Percentiles rank a stretch among this genome's conserved stretches.
These are phyloP conservation scores for Rhizopogon roseolus DNA, from an alignment of 768 basidiomycete species.

Conservation along the genomic window DNA sequence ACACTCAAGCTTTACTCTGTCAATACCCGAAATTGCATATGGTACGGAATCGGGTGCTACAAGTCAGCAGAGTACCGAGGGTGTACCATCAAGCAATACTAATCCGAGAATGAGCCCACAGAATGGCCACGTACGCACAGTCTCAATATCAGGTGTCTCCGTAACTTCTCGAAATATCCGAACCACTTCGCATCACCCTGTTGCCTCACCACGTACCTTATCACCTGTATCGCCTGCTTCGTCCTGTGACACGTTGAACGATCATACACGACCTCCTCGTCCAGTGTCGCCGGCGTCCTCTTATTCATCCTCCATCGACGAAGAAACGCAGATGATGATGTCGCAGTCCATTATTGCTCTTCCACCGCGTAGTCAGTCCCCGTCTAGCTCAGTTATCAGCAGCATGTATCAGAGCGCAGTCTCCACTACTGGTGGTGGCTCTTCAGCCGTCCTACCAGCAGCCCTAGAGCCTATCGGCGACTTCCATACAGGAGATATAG, in stretches of 20 bases:
- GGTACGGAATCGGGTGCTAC: slow-evolving; percentile 32
- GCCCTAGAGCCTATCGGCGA: neutral
- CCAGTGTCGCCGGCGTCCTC: slow-evolving; percentile 46
- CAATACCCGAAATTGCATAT: slow-evolving; percentile 55
- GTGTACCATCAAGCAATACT: slow-evolving; percentile 12
- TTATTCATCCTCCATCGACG: slow-evolving; percentile 53
- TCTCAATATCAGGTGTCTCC: slow-evolving; percentile 53
- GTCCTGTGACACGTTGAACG: slow-evolving; percentile 9
- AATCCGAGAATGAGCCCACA: slow-evolving; percentile 7
- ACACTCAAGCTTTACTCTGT: slow-evolving; percentile 56
- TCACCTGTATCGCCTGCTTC: slow-evolving; percentile 25
- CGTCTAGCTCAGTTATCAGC: slow-evolving; percentile 44
- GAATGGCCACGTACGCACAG: slow-evolving; percentile 35
- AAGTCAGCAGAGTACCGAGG: slow-evolving; percentile 16
- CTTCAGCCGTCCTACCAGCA: neutral
- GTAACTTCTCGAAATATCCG: slow-evolving; percentile 47
- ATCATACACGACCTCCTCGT: neutral
- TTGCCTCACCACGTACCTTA: slow-evolving; percentile 15
- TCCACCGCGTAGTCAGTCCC: slow-evolving; percentile 36
- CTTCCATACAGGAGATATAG: slow-evolving; percentile 1
- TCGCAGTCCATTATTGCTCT: slow-evolving; percentile 69
- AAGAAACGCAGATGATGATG: slow-evolving; percentile 62
- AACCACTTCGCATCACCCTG: slow-evolving; percentile 11
- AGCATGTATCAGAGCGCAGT: slow-evolving; percentile 81
- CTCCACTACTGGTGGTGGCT: slow-evolving; percentile 26